A percentile compares a stretch with the other conserved stretches of the same genome.
Conservation (phyloP, 345 rosid species). For the Tarenaya hassleriana region DNA sequence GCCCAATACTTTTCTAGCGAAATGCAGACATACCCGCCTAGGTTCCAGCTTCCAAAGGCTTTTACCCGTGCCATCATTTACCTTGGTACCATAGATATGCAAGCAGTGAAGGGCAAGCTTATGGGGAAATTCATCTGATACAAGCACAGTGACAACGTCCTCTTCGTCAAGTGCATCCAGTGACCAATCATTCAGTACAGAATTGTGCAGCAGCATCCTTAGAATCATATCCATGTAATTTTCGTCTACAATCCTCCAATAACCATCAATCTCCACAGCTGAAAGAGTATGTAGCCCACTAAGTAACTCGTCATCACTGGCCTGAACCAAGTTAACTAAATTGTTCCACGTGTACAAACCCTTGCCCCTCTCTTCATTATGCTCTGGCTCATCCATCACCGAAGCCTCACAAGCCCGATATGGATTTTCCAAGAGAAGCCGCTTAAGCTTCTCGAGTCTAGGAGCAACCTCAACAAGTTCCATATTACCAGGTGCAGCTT, state of each 20-base stretch:
- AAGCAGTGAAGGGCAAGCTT: constrained; percentile 58
- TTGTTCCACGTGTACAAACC: constrained; percentile 59
- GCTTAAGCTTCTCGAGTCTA: constrained; percentile 65
- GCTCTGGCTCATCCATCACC: constrained; percentile 29
- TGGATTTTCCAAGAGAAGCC: constrained; percentile 53
- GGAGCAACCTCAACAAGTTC: constrained; percentile 89
- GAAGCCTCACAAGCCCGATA: constrained; percentile 38
- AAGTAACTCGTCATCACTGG: constrained; percentile 68
- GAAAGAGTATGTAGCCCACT: constrained; percentile 51
- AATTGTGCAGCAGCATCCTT: constrained; percentile 56
- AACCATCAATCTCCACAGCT: constrained; percentile 78
- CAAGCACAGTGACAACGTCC: constrained; percentile 47
- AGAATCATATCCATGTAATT: constrained; percentile 58
- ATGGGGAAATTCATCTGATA: constrained; percentile 58
- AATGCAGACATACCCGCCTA: constrained; percentile 62
- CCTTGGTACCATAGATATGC: constrained; percentile 46
- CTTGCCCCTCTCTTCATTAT: constrained; percentile 18
- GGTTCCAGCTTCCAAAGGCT: constrained; percentile 61
- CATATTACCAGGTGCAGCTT: constrained; percentile 64
- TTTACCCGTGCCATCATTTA: constrained; percentile 26
- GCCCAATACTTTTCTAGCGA: constrained; percentile 55
- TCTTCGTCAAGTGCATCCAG: constrained; percentile 50
- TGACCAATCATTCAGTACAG: constrained; percentile 66
- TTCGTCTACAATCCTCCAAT: constrained; percentile 77
- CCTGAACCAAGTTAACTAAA: constrained; percentile 67